Evolutionary conservation across 1,139 yeast species (phyloP).

Genomic region (Lodderomyces theae): DNA sequence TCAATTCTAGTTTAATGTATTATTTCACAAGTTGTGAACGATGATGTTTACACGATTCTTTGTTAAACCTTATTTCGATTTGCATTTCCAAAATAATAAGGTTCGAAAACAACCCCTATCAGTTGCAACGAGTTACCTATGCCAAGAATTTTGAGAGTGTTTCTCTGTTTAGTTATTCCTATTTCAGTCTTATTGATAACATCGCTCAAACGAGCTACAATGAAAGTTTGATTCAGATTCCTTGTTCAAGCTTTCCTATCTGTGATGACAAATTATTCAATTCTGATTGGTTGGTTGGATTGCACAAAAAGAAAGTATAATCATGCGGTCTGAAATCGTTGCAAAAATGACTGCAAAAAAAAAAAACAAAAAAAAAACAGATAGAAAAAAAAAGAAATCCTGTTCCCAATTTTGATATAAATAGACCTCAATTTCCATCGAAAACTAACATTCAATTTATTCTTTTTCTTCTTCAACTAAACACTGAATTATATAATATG

Average conservation of each 20-base stretch:
- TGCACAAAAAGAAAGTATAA: slow-evolving; percentile 1
- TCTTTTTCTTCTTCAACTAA: slow-evolving; percentile 7
- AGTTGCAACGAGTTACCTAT: not conserved
- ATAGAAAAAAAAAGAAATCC: too few relatives aligned
- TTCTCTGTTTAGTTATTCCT: too few relatives aligned
- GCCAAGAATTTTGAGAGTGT: not conserved
- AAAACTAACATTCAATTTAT: not conserved
- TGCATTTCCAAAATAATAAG: not conserved
- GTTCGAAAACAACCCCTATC: not conserved
- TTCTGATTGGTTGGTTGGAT: not conserved
- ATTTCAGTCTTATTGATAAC: too few relatives aligned
- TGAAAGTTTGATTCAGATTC: too few relatives aligned
- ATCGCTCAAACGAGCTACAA: too few relatives aligned
- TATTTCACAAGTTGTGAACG: too few relatives aligned
- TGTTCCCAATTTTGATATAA: too few relatives aligned
- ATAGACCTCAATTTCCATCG: not conserved
- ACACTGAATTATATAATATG: slow-evolving; percentile 15
- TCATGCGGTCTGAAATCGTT: not conserved
- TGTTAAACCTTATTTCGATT: too few relatives aligned
- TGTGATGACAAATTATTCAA: slow-evolving; percentile 1
- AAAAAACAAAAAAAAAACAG: not conserved
- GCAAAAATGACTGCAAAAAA: slow-evolving; percentile 3
- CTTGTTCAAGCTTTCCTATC: too few relatives aligned
- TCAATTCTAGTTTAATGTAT: not conserved
- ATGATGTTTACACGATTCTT: too few relatives aligned